Percentiles rank a stretch among this genome's conserved stretches.
Conservation (phyloP, 1,284 basidiomycete species). For the Pseudozyma hubeiensis region DNA sequence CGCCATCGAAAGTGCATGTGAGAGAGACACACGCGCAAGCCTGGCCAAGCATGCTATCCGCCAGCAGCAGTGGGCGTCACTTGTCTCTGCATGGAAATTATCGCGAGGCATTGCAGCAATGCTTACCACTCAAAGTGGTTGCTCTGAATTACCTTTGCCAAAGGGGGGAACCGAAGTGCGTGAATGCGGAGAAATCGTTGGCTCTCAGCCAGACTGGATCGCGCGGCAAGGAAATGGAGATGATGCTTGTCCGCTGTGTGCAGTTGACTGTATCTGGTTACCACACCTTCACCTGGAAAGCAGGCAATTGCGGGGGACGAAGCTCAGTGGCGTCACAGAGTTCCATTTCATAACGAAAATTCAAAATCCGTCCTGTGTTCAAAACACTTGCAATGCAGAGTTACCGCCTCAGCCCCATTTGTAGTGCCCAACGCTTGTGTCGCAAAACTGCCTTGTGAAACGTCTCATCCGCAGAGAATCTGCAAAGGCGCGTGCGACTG, state of each 20-base stretch:
- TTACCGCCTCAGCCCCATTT: neutral
- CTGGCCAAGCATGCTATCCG: too few species aligned
- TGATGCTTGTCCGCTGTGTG: neutral
- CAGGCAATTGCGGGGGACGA: neutral
- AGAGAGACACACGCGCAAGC: neutral
- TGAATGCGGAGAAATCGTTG: slow-evolving; percentile 24
- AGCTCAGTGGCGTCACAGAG: neutral
- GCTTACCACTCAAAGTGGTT: too few species aligned
- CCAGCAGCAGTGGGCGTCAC: neutral
- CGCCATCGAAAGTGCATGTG: slow-evolving; percentile 1
- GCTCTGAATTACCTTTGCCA: neutral
- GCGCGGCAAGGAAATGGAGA: neutral
- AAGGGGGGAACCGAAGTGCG: neutral
- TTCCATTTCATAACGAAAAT: neutral
- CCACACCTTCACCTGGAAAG: neutral
- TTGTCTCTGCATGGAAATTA: too few species aligned
- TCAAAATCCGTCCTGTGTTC: too few species aligned
- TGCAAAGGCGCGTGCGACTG: neutral
- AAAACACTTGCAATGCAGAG: neutral
- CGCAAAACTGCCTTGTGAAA: slow-evolving; percentile 2
- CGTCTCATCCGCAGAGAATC: neutral
- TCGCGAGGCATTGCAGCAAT: too few species aligned
- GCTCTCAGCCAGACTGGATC: neutral
- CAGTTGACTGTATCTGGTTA: neutral
- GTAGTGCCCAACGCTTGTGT: neutral